phyloP scores from a whole-genome alignment of 108 stramenopile genomes.

The Chaetoceros tenuissimus region DNA sequence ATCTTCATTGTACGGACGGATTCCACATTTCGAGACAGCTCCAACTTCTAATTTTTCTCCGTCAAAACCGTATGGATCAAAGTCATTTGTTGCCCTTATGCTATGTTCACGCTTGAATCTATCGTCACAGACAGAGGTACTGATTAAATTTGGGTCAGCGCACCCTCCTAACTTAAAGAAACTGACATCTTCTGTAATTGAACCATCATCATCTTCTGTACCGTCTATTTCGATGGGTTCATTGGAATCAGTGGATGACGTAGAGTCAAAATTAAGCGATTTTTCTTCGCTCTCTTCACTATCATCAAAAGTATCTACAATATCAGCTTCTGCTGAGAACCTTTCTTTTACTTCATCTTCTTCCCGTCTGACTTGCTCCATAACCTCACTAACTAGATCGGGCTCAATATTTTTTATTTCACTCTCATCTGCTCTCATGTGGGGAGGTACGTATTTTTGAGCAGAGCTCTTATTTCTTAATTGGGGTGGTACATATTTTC shows the following conservation, averaged over 20 bases:
- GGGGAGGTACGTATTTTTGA: conserved; percentile 39
- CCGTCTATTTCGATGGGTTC: not conserved
- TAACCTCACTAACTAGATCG: not conserved
- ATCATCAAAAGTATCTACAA: conserved; percentile 10
- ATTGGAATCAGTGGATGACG: too few species aligned
- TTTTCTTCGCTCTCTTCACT: not conserved
- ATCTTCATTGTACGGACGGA: conserved; percentile 66
- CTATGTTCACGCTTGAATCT: conserved; percentile 46
- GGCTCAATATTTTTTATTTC: not conserved
- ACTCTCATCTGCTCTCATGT: conserved; percentile 3
- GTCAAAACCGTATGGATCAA: conserved; percentile 18
- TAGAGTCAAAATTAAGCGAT: conserved; percentile 10
- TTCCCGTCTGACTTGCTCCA: not conserved
- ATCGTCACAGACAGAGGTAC: conserved; percentile 53
- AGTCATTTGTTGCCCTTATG: conserved; percentile 28
- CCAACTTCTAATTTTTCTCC: conserved; percentile 66
- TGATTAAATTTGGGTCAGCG: conserved; percentile 54
- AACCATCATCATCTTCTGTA: not conserved
- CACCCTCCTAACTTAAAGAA: conserved; percentile 57
- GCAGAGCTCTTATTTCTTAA: conserved; percentile 3
- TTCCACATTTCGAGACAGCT: conserved; percentile 70
- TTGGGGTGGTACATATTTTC: conserved; percentile 38
- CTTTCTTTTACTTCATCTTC: conserved; percentile 7
- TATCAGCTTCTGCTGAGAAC: too few species aligned
- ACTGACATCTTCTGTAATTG: not conserved